Base-by-base conservation (phyloP, 139 green algal species). In the Tetradesmus lagerheimii region DNA sequence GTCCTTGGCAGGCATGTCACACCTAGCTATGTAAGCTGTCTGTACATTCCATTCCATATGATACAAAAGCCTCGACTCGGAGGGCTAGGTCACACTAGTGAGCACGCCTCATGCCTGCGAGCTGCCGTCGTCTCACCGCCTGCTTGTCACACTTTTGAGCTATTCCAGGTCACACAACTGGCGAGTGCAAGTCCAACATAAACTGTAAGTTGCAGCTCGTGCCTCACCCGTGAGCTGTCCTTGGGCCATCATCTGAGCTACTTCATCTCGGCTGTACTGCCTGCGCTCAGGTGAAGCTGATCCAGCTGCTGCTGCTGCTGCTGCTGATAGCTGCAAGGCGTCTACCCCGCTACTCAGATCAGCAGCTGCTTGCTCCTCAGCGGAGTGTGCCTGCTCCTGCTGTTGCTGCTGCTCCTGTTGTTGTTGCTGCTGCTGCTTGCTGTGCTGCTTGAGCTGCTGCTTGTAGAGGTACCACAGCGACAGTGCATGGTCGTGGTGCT, bases 401-500 rank as follows among this genome's bases (percentile, higher is more conserved):
- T 81, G 37, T 37, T 45, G 62, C 38, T 67, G 84, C n/a, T 66
- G 66, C 83, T 80, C 62, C 83, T 88, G 83, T 62, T 88, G 50
- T 14, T 88, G 83, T 27, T 62, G 57, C 37, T 80, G 62, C 50
- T 88, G 83, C 38, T 80, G 37, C 38, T 41, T 81, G 27, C 11
- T 62, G 16, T 88, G 38, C 29, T 80, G 31, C 31, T 38, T 37
- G 31, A 41, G 71, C 71, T 79, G 71, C 71, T 79, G 20, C 64
- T 80, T 88, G 38, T 80, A 80, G 18, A 88, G 83, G n/a, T 77
- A 29, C 83, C 83, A 88, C 27, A 88, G 64, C 5, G 83, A 64
- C 38, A 88, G 38, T 16, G 74, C 85, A 38, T 89, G 85, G 34
- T 83, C 85, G 9, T 35, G 29, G 29, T 89, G 85, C 43, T 83